Conservation (phyloP, 1,139 yeast species). For the Candida anutae region DNA sequence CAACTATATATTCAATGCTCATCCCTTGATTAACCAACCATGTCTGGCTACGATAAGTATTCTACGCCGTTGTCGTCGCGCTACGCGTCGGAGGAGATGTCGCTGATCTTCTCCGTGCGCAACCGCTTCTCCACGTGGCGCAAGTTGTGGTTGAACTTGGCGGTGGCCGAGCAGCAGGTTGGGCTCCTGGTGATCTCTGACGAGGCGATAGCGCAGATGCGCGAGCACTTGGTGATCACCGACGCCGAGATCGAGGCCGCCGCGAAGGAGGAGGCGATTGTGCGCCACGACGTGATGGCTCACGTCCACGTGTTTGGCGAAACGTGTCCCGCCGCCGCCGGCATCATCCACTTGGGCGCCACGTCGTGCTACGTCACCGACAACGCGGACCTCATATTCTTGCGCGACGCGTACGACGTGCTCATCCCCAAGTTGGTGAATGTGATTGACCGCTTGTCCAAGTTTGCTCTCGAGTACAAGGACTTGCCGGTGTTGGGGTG, state of each 20-base stretch:
- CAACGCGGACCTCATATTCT: conserved; percentile 92
- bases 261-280: conserved; percentile 90
- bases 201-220: conserved; percentile 86
- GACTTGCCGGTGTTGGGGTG: conserved; percentile 97
- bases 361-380: conserved; percentile 97
- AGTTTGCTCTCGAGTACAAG: conserved; percentile 86
- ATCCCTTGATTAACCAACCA: too few species aligned
- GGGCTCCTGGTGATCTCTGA: conserved; percentile 81
- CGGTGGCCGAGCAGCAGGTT: conserved; percentile 89
- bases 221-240: conserved; percentile 66
- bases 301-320: conserved; percentile 94
- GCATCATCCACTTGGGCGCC: conserved; percentile 96
- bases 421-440: conserved; percentile 92
- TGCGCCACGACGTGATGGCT: conserved; percentile 99
- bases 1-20: too few species aligned
- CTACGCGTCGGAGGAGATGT: conserved; percentile 97
- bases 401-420: conserved; percentile 91
- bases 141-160: conserved; percentile 91
- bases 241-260: conserved; percentile 91
- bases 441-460: conserved; percentile 82
- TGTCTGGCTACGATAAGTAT: conserved; percentile 55
- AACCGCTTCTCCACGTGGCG: conserved; percentile 98
- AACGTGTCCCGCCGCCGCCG: conserved; percentile 93
- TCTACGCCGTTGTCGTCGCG: conserved; percentile 91
- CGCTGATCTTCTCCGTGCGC: conserved; percentile 81